phyloP scores from a whole-genome alignment of 306 rosid genomes.

The Prunus dulcis region DNA sequence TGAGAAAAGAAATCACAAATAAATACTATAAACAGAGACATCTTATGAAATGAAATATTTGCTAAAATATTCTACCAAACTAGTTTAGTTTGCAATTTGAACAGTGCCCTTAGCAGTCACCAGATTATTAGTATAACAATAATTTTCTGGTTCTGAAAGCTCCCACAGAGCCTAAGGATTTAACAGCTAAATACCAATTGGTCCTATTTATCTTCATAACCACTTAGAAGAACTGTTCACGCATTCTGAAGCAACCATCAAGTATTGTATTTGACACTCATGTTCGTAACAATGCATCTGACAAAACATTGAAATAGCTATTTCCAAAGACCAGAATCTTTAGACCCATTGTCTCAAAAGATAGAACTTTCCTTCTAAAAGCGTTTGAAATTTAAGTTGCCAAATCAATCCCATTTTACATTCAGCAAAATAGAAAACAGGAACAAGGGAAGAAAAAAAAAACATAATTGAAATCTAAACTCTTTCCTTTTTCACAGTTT shows the following conservation, averaged over 20 bases:
- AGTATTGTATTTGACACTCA: not conserved
- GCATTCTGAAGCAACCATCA: not conserved
- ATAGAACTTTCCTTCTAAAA: not conserved
- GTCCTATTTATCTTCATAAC: not conserved
- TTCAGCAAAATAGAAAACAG: not conserved
- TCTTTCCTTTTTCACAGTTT: not conserved
- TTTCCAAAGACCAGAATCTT: conserved; percentile 5
- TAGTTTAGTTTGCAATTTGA: not conserved
- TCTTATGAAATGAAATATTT: not conserved
- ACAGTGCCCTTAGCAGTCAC: not conserved
- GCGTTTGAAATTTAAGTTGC: not conserved
- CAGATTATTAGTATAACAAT: not conserved
- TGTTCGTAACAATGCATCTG: not conserved
- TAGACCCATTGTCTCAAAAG: not conserved
- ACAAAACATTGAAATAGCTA: not conserved
- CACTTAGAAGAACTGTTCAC: not conserved
- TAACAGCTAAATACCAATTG: not conserved
- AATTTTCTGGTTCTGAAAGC: conserved; percentile 4
- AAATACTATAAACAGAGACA: conserved; percentile 12
- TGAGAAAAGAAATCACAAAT: conserved; percentile 22
- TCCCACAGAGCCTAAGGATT: not conserved
- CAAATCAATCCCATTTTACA: not conserved
- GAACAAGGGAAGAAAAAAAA: not conserved
- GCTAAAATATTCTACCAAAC: not conserved
- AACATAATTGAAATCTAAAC: not conserved